Evolutionary conservation across 2,329 filamentous ascomycete species (phyloP).

Genomic region (Pseudopyricularia javanii): DNA sequence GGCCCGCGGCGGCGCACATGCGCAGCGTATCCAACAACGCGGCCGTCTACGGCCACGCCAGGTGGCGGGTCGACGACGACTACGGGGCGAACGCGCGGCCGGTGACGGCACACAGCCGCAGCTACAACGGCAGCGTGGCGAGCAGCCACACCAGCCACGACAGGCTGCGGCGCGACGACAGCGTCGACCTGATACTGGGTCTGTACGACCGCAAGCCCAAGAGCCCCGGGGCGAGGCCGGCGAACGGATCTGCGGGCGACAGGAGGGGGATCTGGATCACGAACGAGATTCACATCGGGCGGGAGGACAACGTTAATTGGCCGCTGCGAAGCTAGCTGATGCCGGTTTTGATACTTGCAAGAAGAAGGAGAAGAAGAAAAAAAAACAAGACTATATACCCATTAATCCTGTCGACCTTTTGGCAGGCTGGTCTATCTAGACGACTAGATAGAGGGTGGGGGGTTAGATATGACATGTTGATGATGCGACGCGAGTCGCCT

Average conservation of each 20-base stretch:
- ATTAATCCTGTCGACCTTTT: neutral
- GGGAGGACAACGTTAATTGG: conserved; percentile 13
- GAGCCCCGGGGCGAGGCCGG: conserved; percentile 4
- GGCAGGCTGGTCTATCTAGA: neutral
- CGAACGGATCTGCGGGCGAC: conserved; percentile 3
- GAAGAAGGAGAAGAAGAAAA: neutral
- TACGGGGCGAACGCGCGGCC: conserved; percentile 8
- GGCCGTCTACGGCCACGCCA: neutral
- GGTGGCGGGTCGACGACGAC: neutral
- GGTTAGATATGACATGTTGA: neutral
- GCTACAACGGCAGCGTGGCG: conserved; percentile 1
- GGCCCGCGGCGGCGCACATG: neutral
- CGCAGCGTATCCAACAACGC: neutral
- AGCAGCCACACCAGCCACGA: neutral
- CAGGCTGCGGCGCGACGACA: conserved; percentile 12
- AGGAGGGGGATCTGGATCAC: conserved; percentile 15
- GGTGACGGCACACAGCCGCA: conserved; percentile 8
- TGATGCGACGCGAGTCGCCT: neutral
- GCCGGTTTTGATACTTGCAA: neutral
- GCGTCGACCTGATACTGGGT: conserved; percentile 18
- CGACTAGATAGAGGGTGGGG: neutral
- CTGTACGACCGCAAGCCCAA: conserved; percentile 11
- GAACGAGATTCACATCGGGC: conserved; percentile 14
- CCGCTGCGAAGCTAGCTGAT: conserved; percentile 7
- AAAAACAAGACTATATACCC: neutral